Evolutionary conservation across 2,329 filamentous ascomycete species (phyloP).

Genomic region (Beauveria scarabaeidicola): DNA sequence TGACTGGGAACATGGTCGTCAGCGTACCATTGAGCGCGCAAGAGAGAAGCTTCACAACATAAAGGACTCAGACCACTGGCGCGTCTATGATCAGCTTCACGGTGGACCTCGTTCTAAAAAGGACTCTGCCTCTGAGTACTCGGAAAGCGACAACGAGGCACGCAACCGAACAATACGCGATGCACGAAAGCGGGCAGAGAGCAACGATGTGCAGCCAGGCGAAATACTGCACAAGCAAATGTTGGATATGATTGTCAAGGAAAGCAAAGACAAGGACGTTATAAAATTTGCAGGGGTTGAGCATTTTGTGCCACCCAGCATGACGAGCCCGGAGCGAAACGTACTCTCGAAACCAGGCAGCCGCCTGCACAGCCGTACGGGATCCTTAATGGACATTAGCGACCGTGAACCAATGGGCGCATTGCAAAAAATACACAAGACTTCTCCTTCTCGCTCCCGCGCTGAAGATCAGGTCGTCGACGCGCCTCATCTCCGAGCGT

Average conservation of each 20-base stretch:
- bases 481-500: slow-evolving; percentile 31
- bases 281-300: slow-evolving; percentile 26
- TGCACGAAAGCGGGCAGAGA: neutral
- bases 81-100: slow-evolving; percentile 38
- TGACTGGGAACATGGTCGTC: slow-evolving; percentile 38
- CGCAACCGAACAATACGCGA: neutral
- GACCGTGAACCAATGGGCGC: slow-evolving; percentile 29
- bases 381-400: slow-evolving; percentile 31
- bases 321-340: slow-evolving; percentile 25
- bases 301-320: slow-evolving; percentile 25
- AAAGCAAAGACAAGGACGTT: slow-evolving; percentile 37
- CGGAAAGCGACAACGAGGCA: slow-evolving; percentile 45
- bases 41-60: slow-evolving; percentile 51
- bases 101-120: slow-evolving; percentile 42
- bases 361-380: slow-evolving; percentile 26
- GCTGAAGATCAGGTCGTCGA: slow-evolving; percentile 39
- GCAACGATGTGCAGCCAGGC: slow-evolving; percentile 24
- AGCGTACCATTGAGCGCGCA: slow-evolving; percentile 49
- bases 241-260: slow-evolving; percentile 50
- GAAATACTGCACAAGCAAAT: slow-evolving; percentile 54
- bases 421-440: slow-evolving; percentile 16
- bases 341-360: slow-evolving; percentile 21
- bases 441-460: slow-evolving; percentile 19
- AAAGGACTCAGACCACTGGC: slow-evolving; percentile 46
- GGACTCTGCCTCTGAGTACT: slow-evolving; percentile 50